Base-by-base conservation (phyloP, 768 basidiomycete species). In the Porphyrellus cyaneotinctus region DNA sequence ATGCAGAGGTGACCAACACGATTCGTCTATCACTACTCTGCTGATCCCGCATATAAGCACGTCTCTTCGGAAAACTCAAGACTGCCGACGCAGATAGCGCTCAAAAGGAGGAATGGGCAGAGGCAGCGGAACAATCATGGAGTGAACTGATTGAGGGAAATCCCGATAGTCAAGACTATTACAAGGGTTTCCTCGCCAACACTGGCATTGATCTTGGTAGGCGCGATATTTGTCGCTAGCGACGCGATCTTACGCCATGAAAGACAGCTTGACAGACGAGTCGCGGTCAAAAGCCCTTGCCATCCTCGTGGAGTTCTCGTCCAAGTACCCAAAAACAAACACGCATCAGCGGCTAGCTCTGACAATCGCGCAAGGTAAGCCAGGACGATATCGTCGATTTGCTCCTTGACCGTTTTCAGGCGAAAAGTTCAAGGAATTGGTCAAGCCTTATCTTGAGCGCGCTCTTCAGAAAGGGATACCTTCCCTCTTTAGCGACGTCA, bases 401-500 rank as follows among this genome's bases (percentile, higher is more conserved):
- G 38, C 6, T 47, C 17, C 18, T 37, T 49, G 37, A 30, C 38
- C 18, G 12, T 35, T 42, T 37, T 2, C 62, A 82, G 88, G 82
- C 20, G 83, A 86, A 18, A 72, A 78, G 20, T 98, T 98, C 74
- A 78, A 73, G 47, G 69, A 75, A 28, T 75, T 88, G 12, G 81
- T 81, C 7, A 75, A 77, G 51, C 70, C 78, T 5, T 97, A 98
- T 68, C 70, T 98, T 43, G 63, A 77, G 7, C 74, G 76, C 5
- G 88, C 81, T 10, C 74, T 99, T 13, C 78, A 76, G 37, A 91
- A 90, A 64, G 95, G 95, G 58, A 77, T 98, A 35, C 97, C 97
- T 3, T 97, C 93, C 3, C 74, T 98, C 2, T 99, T 98, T 63
- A 83, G 87, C 17, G 95, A 97, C 70, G 63, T 98, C 67, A 98